Base-by-base conservation (phyloP, 2,329 filamentous ascomycete genomes). In the Escovopsis sp. region DNA sequence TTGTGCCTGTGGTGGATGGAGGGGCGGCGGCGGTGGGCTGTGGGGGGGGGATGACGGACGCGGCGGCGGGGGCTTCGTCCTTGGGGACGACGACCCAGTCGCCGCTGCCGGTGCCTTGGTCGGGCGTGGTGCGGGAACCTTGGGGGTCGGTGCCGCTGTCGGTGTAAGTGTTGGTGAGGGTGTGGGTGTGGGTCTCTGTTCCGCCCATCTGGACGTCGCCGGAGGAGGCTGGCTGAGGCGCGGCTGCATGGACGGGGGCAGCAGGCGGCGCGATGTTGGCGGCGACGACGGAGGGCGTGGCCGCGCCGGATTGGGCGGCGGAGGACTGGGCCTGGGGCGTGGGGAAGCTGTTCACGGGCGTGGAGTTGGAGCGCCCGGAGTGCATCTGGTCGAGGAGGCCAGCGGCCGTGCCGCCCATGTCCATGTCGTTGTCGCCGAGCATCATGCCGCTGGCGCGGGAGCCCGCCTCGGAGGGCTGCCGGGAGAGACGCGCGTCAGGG, bases 1-100 rank as follows among this genome's bases (percentile, higher is more conserved):
- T 11, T 25, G 21, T 25, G 9, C 19, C 19, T 5, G 19, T 21
- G 7, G 21, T 25, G 11, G 7, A 8, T 8, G 21, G 8, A 3
- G 21, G 21, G 8, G 21, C 21, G 8, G 21, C 8, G 8, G 21
- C 21, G 8, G 21, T 11, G 9, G 21, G 21, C 21, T 6, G 21
- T 25, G 21, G 21, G 21, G 21, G 21, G 8, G 21, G 21, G 21
- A 25, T n/a, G n/a, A n/a, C n/a, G n/a, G n/a, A n/a, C 28, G 53
- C 51, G 30, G 60, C 56, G 27, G 60, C 57, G 45, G 60, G 65
- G 28, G 59, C 59, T 17, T 65, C 68, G 32, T 71, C 72, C 43
- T 79, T 77, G 37, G 76, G 72, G 21, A 86, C 72, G 38, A 86
- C 76, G 4, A 85, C 76, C 80, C 80, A 86, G 43, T 86, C 81